Evolutionary conservation across 2,329 filamentous ascomycete genomes (phyloP), one percentile per base, ranked within the genome.

Genomic region (Byssoonygena ceratinophila): DNA sequence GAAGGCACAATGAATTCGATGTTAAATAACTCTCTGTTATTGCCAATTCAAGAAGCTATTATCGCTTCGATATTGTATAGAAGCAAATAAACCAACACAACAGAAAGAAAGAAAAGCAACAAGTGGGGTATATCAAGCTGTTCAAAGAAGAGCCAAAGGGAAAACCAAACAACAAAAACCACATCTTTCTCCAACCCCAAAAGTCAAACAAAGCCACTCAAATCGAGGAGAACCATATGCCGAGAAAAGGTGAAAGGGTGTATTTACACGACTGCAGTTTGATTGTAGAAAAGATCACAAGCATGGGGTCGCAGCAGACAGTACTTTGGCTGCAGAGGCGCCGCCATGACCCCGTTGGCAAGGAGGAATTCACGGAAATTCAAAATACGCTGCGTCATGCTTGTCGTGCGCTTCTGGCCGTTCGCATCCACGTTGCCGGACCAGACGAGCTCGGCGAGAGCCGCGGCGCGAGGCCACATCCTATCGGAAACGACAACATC

Each of bases 351-450:
- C 2, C 76, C 76, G 57, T 74, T 76, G 0, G 76, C 76, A 47
- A 80, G 71, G 5, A 81, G 66, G 56, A 79, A 80, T 66, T 81
- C 78, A 36, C 78, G 70, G 66, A 80, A 80, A 62, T 81, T 81
- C 9, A 80, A 60, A 47, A 81, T 74, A 4, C 78, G 69, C 65
- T 78, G 75, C 8, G 77, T 79, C 57, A 80, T 62, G 55, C 70
- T 60, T 1, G 74, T 78, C 0, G 75, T 77, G 12, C 75, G 66
- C 67, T 78, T 79, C 29, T 69, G 64, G 44, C 76, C 76, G 1
- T 65, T 60, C 2, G 68, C 63, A 56, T 79, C 73, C 40, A 68
- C 67, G 59, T 79, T 79, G 6, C 77, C 77, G 11, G 73, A 76
- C 77, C 77, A 80, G 1, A 75, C 67, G 1, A 78, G 68, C 60